These are phyloP conservation scores for Penicillium bovifimosum DNA, from an alignment of 495 filamentous ascomycete species.

Conservation along the genomic window DNA sequence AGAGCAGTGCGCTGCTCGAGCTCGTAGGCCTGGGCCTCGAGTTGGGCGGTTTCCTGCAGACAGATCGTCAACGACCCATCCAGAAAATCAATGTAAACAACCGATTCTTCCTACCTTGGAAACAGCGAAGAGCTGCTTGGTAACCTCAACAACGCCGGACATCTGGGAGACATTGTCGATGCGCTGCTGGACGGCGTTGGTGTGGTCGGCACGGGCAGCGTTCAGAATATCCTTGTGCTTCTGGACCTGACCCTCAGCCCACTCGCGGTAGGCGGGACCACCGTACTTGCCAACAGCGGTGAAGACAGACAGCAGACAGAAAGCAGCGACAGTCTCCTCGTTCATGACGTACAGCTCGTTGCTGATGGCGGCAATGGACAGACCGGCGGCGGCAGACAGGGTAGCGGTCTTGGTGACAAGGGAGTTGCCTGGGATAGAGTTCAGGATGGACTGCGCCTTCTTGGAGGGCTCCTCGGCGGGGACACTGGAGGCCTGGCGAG, in stretches of 20 bases:
- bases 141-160: constrained; percentile 87
- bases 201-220: constrained; percentile 88
- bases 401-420: constrained; percentile 93
- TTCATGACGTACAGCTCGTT: constrained; percentile 99
- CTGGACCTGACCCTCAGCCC: constrained; percentile 78
- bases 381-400: constrained; percentile 84
- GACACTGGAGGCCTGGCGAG: constrained; percentile 68
- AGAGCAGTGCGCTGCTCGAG: constrained; percentile 91
- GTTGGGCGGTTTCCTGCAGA: constrained; percentile 83
- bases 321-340: constrained; percentile 88
- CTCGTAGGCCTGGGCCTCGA: constrained; percentile 93
- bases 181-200: constrained; percentile 83
- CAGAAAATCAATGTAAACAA: not conserved
- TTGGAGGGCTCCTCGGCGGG: constrained; percentile 80
- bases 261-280: constrained; percentile 85
- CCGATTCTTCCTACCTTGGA: constrained; percentile 68
- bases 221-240: constrained; percentile 93
- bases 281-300: constrained; percentile 82
- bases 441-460: constrained; percentile 92
- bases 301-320: constrained; percentile 87
- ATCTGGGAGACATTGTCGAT: constrained; percentile 93
- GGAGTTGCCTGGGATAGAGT: constrained; percentile 78
- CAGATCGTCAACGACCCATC: constrained; percentile 11
- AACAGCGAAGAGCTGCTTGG: constrained; percentile 93
- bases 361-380: constrained; percentile 91